Evolutionary conservation across 2,329 filamentous ascomycete species (phyloP), one percentile per base, ranked within the genome.

Genomic region (Raffaelea ambrosiae): DNA sequence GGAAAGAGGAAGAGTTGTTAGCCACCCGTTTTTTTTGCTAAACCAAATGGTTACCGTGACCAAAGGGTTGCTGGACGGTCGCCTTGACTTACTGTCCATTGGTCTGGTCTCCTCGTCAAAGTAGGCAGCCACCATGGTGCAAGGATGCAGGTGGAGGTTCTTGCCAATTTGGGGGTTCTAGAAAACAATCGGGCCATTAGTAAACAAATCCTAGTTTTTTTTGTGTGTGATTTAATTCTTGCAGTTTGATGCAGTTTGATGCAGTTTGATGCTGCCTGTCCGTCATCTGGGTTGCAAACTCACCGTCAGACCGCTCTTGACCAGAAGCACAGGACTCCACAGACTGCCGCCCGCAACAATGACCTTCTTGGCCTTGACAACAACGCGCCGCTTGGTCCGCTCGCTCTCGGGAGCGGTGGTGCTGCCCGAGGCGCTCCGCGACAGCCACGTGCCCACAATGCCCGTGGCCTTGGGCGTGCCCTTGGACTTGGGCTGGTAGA

Each of bases 61-160:
- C n/a, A n/a, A n/a, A n/a, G n/a, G n/a, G n/a, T n/a, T n/a, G n/a
- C n/a, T n/a, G n/a, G n/a, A n/a, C n/a, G n/a, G n/a, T n/a, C n/a
- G n/a, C n/a, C 35, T 38, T 10, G 39, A 51, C 57, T 52, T 55
- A 64, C 71, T 73, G 63, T 83, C 81, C 83, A 83, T 87, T 1
- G 81, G 81, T n/a, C 73, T 75, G 19, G 83, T 74, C 33, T 86
- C 81, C 50, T 88, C 73, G 29, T 84, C 72, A 63, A 84, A 89
- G n/a, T 82, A 71, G 2, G 76, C 85, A 4, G 64, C 62, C 5
- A 81, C 57, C 9, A 72, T 60, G 58, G 73, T 75, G 58, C 81
- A 83, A 1, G 89, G 91, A 59, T 97, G 91, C 1, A 95, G 64
- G 57, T 93, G 74, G 3, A 96, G 76, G 57, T 96, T 87, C 8